A percentile compares a stretch with the other conserved stretches of the same genome.
phyloP scores from a whole-genome alignment of 164 flowering plant species.

The Stephania japonica region DNA sequence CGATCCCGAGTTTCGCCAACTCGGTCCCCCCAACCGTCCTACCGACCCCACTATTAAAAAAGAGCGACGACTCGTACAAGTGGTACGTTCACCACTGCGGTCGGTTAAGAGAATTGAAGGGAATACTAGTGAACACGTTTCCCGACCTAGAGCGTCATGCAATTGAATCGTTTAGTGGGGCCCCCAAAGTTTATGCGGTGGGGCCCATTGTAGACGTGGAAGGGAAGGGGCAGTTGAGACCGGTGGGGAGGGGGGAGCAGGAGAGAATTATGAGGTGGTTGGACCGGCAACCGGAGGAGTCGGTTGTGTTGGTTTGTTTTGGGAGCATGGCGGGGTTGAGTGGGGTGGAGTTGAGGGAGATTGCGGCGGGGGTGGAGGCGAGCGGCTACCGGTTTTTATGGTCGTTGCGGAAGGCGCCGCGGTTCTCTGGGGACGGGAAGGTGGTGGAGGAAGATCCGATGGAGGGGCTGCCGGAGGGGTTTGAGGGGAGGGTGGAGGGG shows the following conservation, averaged over 20 bases:
- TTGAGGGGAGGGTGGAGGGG: conserved; percentile 1
- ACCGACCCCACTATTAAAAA: neutral
- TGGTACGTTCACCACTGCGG: neutral
- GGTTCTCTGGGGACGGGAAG: neutral
- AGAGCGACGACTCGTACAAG: neutral
- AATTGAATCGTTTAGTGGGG: neutral
- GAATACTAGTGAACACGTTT: conserved; percentile 27
- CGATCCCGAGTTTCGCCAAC: conserved; percentile 16
- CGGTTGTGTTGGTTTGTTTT: conserved; percentile 39
- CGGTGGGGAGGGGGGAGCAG: neutral
- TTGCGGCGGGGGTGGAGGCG: conserved; percentile 29
- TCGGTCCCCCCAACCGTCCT: conserved; percentile 14
- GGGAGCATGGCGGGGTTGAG: conserved; percentile 28
- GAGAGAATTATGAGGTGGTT: conserved; percentile 18
- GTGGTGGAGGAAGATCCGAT: conserved; percentile 2
- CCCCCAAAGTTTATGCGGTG: conserved; percentile 25
- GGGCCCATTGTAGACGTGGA: conserved; percentile 21
- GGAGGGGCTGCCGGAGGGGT: conserved; percentile 15
- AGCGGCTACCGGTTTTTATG: conserved; percentile 32
- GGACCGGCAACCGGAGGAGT: conserved; percentile 24
- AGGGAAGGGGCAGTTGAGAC: neutral
- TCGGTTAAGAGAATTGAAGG: conserved; percentile 20
- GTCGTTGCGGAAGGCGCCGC: conserved; percentile 6
- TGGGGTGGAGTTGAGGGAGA: conserved; percentile 25
- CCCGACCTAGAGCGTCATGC: conserved; percentile 15